Evolutionary conservation across 2,329 filamentous ascomycete species (phyloP).

Genomic region (Aspergillus niger): DNA sequence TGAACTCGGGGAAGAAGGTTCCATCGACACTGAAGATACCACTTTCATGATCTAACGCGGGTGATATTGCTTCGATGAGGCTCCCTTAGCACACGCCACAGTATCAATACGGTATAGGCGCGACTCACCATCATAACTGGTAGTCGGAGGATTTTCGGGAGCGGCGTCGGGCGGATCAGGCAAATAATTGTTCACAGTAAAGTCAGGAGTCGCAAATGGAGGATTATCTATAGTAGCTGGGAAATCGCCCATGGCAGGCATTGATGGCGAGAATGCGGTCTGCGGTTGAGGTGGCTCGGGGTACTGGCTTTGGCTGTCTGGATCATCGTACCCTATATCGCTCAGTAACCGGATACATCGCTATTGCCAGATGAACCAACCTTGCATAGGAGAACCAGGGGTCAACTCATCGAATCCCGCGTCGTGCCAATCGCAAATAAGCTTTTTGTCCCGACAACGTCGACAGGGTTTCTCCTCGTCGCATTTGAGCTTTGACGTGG

Average conservation of each 20-base stretch:
- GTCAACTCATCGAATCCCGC: slow-evolving; percentile 18
- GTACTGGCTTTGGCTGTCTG: slow-evolving; percentile 6
- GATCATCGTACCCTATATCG: slow-evolving; percentile 5
- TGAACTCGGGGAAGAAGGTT: slow-evolving; percentile 34
- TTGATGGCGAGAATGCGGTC: slow-evolving; percentile 16
- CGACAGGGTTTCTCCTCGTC: slow-evolving; percentile 58
- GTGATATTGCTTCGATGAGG: slow-evolving; percentile 18
- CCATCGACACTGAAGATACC: slow-evolving; percentile 33
- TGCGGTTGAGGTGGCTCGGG: slow-evolving; percentile 4
- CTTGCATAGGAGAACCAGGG: slow-evolving; percentile 20
- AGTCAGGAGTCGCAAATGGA: slow-evolving; percentile 14
- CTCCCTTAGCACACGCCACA: background rate
- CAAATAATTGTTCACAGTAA: slow-evolving; percentile 14
- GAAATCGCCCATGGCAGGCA: slow-evolving; percentile 6
- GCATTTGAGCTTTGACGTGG: slow-evolving; percentile 55
- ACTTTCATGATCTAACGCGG: slow-evolving; percentile 30
- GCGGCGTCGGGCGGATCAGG: background rate
- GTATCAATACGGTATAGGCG: background rate
- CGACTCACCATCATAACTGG: slow-evolving; percentile 21
- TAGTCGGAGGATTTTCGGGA: slow-evolving; percentile 4
- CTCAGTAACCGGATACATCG: background rate
- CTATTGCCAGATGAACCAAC: background rate
- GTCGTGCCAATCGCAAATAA: slow-evolving; percentile 44
- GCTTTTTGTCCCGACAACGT: slow-evolving; percentile 53
- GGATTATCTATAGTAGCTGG: slow-evolving; percentile 15